Evolutionary conservation across 176 grass and related monocot species (phyloP).

Genomic region (Otatea glauca): DNA sequence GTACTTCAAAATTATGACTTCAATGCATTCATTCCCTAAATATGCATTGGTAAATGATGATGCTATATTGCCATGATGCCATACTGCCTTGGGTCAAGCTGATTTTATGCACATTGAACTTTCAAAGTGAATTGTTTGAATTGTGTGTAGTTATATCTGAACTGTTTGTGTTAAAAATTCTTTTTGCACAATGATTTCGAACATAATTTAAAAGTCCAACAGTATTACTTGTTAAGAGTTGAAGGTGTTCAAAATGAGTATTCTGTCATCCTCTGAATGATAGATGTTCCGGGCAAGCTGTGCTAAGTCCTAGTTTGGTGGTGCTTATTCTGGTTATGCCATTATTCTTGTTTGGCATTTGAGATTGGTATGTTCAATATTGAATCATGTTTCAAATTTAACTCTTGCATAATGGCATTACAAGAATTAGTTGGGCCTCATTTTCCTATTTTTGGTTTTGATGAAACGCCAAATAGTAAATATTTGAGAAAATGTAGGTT

Average conservation of each 20-base stretch:
- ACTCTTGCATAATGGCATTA: background rate
- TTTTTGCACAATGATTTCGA: background rate
- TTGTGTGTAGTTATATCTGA: background rate
- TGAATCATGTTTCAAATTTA: background rate
- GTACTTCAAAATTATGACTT: background rate
- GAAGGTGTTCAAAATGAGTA: background rate
- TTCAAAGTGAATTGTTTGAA: background rate
- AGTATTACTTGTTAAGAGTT: background rate
- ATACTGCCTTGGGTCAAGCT: background rate
- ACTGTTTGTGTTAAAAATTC: background rate
- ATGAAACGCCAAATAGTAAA: background rate
- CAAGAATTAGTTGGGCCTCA: background rate
- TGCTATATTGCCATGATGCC: background rate
- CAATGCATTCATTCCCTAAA: background rate
- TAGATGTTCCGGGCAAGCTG: background rate
- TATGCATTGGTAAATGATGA: background rate
- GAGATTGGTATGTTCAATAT: background rate
- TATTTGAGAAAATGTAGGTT: slow-evolving; percentile 55
- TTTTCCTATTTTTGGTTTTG: background rate
- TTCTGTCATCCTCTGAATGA: slow-evolving; percentile 1
- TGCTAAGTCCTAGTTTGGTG: background rate
- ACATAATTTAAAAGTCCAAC: background rate
- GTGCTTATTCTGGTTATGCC: background rate
- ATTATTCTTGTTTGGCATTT: background rate
- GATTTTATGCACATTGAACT: background rate